phyloP scores from a whole-genome alignment of 805 yeast genomes.

The Candida namnaoensis region DNA sequence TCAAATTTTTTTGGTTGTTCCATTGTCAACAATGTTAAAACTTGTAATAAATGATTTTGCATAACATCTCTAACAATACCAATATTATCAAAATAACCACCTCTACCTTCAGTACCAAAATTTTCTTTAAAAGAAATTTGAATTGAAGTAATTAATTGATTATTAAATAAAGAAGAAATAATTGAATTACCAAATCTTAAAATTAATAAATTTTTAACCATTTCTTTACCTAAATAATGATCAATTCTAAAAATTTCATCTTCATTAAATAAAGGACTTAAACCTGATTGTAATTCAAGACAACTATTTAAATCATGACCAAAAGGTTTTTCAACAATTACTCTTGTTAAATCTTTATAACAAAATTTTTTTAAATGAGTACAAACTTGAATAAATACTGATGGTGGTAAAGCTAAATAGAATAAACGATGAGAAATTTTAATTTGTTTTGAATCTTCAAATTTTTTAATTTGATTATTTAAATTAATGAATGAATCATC shows the following conservation, averaged over 20 bases:
- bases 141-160: conserved; percentile 64
- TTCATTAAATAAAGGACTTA: conserved; percentile 84
- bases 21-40: conserved; percentile 86
- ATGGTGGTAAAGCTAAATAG: conserved; percentile 93
- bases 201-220: conserved; percentile 89
- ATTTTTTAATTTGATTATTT: conserved; percentile 42
- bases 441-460: conserved; percentile 43
- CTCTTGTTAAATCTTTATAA: conserved; percentile 68
- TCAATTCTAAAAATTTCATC: conserved; percentile 93
- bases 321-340: conserved; percentile 95
- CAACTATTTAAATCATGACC: conserved; percentile 85
- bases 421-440: conserved; percentile 67
- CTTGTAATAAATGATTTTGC: conserved; percentile 96
- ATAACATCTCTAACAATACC: conserved; percentile 97
- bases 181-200: conserved; percentile 88
- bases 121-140: conserved; percentile 95
- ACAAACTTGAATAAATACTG: conserved; percentile 78
- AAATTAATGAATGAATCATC: conserved; percentile 65
- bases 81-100: conserved; percentile 92
- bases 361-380: conserved; percentile 57
- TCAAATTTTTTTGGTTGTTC: conserved; percentile 89
- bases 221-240: conserved; percentile 95
- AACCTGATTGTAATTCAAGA: conserved; percentile 62
- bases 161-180: conserved; percentile 85
- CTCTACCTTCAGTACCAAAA: conserved; percentile 99